Evolutionary conservation across 2,329 filamentous ascomycete genomes (phyloP).

Genomic region (Fusarium irregulare): DNA sequence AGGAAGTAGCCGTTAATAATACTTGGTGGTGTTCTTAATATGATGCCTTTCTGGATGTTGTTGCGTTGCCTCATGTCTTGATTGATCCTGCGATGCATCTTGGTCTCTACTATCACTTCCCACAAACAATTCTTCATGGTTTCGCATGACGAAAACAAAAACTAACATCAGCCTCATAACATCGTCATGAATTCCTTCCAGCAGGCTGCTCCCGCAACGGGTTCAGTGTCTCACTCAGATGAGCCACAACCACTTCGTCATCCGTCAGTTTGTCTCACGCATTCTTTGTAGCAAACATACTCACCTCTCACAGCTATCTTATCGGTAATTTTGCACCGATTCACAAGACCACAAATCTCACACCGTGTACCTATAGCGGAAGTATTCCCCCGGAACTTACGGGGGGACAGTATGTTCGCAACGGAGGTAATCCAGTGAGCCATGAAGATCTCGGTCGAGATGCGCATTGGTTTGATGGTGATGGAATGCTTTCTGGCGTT

Average conservation of each 20-base stretch:
- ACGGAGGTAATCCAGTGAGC: conserved; percentile 75
- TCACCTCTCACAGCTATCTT: conserved; percentile 60
- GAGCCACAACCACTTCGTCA: conserved; percentile 3
- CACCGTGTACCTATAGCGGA: conserved; percentile 67
- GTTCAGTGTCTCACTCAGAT: neutral
- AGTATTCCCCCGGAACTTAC: conserved; percentile 71
- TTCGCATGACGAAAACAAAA: neutral
- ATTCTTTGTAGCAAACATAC: conserved; percentile 29
- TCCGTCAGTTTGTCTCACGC: conserved; percentile 21
- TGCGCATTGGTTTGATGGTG: conserved; percentile 80
- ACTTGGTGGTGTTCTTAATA: neutral
- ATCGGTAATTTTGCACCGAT: conserved; percentile 78
- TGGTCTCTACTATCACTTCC: too few relatives aligned
- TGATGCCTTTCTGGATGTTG: neutral
- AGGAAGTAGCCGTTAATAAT: neutral
- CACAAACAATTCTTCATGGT: neutral
- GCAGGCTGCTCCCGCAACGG: neutral
- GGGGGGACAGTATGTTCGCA: conserved; percentile 78
- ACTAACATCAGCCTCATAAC: neutral
- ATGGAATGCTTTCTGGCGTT: conserved; percentile 79
- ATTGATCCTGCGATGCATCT: neutral
- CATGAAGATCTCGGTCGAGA: conserved; percentile 71
- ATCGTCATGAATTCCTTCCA: neutral
- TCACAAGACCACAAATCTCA: conserved; percentile 64
- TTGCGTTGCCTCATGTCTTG: neutral